Evolutionary conservation across 176 grass and related monocot species (phyloP), one percentile per base, ranked within the genome.

Genomic region (Eleusine indica): DNA sequence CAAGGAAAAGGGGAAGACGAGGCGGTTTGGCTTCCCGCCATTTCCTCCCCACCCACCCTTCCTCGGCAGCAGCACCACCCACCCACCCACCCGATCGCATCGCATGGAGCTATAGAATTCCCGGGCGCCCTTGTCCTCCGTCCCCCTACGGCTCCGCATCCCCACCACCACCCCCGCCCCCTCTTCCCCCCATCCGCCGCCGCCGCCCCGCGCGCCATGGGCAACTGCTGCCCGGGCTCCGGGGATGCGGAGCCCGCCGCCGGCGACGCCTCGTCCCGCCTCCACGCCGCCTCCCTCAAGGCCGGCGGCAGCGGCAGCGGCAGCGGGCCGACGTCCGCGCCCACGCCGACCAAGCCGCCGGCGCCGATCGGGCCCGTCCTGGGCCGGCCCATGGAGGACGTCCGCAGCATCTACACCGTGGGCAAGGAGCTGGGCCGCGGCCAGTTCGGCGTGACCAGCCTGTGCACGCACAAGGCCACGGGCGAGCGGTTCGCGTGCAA

Each of bases 341-440:
- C 88, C 4, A 46, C 81, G 13, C 91, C 74, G 1, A 52, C 44
- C 44, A 91, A 88, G 77, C 83, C 86, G 1, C 86, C 91, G 7
- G 49, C 83, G 30, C 84, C 94, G 28, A 83, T 97, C 44, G 95
- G 95, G 49, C 83, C 85, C n/a, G 92, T 97, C 4, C 90, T 97
- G 6, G 95, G 95, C 16, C 84, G 92, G 0, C 84, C 92, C 7
- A 94, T 97, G 95, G 95, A 97, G 82, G 95, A 97, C 75, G 90
- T 97, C 7, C 82, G 85, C 17, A 75, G 77, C 78, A 93, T 84
- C 61, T 97, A 94, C 86, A 85, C 84, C 2, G 17, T 97, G 32
- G 92, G 95, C 35, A 94, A 97, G 82, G 95, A 97, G 87, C 95
- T 97, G 39, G 92, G 95, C 0, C 95, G 95, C 0, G 95, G 95